phyloP scores from a whole-genome alignment of 441 rosid species.

The Viola pubescens region DNA sequence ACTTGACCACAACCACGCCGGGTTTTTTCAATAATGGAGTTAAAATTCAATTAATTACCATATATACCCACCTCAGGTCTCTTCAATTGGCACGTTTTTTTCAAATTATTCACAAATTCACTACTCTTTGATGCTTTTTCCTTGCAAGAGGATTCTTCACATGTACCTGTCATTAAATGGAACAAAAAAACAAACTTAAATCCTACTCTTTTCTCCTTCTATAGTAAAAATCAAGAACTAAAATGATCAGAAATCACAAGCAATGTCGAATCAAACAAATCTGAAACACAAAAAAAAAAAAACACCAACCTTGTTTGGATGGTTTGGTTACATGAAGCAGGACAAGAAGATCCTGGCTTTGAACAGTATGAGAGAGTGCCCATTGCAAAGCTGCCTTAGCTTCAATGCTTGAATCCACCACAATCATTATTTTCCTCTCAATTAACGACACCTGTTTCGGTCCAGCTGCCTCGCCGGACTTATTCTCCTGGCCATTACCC shows the following conservation, averaged over 20 bases:
- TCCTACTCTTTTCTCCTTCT: no score
- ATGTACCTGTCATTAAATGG: constrained; percentile 18
- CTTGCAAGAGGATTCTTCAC: constrained; percentile 30
- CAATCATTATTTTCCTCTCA: constrained; percentile 72
- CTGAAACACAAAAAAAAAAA: background rate
- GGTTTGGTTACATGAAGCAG: constrained; percentile 59
- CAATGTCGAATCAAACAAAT: background rate
- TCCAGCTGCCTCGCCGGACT: background rate
- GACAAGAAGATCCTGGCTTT: constrained; percentile 56
- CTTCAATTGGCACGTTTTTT: constrained; percentile 52
- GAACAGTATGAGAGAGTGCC: constrained; percentile 82
- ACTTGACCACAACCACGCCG: background rate
- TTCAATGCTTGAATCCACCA: constrained; percentile 68
- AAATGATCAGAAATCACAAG: background rate
- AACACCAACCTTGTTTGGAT: constrained; percentile 40
- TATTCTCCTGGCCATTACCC: constrained; percentile 22
- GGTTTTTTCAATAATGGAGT: no score
- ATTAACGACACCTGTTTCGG: constrained; percentile 16
- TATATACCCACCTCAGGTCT: constrained; percentile 60
- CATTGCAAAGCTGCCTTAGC: constrained; percentile 77
- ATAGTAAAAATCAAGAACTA: no score
- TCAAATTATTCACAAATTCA: constrained; percentile 42
- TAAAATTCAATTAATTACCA: no score
- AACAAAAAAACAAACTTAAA: no score
- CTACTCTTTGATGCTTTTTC: constrained; percentile 41